Evolutionary conservation across 768 basidiomycete species (phyloP).

Genomic region (Cystobasidiopsis lactophilus): DNA sequence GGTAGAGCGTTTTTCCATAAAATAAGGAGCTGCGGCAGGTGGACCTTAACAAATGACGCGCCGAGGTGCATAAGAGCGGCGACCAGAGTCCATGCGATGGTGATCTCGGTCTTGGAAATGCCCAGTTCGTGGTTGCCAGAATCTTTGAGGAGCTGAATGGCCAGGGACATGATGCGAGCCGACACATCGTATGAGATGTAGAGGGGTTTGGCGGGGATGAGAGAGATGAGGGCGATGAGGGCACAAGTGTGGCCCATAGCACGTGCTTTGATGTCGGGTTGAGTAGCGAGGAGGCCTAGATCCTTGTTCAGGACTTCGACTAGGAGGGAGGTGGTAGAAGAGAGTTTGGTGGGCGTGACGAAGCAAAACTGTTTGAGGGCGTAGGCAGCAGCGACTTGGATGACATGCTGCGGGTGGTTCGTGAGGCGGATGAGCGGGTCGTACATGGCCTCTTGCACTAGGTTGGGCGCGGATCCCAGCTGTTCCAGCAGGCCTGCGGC

Average conservation of each 20-base stretch:
- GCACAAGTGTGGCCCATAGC: conserved; percentile 63
- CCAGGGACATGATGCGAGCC: conserved; percentile 51
- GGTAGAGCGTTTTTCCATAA: conserved; percentile 94
- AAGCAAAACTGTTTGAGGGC: conserved; percentile 74
- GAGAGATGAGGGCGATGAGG: conserved; percentile 61
- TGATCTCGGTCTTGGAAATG: conserved; percentile 60
- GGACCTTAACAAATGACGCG: conserved; percentile 75
- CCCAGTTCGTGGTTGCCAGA: conserved; percentile 76
- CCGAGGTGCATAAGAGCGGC: conserved; percentile 78
- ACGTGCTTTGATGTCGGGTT: conserved; percentile 33
- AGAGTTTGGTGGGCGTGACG: conserved; percentile 62
- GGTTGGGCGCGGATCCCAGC: conserved; percentile 74
- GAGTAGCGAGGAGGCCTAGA: conserved; percentile 35
- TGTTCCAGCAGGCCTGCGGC: conserved; percentile 66
- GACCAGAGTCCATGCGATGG: conserved; percentile 83
- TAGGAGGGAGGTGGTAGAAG: conserved; percentile 51
- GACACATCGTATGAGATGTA: conserved; percentile 88
- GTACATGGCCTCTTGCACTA: conserved; percentile 66
- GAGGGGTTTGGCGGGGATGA: conserved; percentile 65
- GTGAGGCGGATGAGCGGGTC: conserved; percentile 70
- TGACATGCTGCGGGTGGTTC: conserved; percentile 63
- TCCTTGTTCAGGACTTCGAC: conserved; percentile 69
- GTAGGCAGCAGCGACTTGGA: conserved; percentile 71
- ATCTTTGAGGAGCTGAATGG: conserved; percentile 68
- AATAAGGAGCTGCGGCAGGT: conserved; percentile 78